phyloP scores from a whole-genome alignment of 2,329 filamentous ascomycete species.

The Colletotrichum theobromicola region DNA sequence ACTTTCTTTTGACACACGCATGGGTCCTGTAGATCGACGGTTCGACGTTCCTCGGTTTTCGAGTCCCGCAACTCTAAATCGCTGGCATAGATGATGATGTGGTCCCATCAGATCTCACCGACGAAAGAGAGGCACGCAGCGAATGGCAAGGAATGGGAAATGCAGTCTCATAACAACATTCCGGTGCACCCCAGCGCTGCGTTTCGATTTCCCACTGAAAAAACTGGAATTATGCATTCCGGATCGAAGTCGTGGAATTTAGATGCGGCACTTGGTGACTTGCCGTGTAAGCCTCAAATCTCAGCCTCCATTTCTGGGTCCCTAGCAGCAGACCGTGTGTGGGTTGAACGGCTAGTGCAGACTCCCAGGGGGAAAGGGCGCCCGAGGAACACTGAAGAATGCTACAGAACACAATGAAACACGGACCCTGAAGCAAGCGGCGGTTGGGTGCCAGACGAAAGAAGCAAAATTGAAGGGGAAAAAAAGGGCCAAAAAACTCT shows the following conservation, averaged over 20 bases:
- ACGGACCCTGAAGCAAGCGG: neutral
- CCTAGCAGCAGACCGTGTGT: neutral
- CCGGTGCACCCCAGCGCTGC: neutral
- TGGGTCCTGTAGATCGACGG: conserved; percentile 12
- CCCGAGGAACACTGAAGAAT: neutral
- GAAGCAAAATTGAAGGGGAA: neutral
- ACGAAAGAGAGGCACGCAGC: neutral
- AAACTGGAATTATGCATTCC: neutral
- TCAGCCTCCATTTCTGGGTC: neutral
- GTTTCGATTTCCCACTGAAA: neutral
- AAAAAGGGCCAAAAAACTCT: neutral
- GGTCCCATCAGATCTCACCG: neutral
- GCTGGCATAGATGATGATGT: neutral
- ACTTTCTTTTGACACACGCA: conserved; percentile 10
- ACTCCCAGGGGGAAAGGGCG: neutral
- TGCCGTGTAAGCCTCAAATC: neutral
- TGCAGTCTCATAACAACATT: neutral
- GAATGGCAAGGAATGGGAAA: neutral
- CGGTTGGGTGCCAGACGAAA: neutral
- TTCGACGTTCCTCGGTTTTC: conserved; percentile 3
- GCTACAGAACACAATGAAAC: neutral
- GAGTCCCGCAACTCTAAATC: conserved; percentile 19
- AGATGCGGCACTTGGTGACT: neutral
- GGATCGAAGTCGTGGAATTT: neutral
- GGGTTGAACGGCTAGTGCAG: neutral